Evolutionary conservation across 371 early-diverging fungal species (phyloP).

Genomic region (Mortierella sp.): DNA sequence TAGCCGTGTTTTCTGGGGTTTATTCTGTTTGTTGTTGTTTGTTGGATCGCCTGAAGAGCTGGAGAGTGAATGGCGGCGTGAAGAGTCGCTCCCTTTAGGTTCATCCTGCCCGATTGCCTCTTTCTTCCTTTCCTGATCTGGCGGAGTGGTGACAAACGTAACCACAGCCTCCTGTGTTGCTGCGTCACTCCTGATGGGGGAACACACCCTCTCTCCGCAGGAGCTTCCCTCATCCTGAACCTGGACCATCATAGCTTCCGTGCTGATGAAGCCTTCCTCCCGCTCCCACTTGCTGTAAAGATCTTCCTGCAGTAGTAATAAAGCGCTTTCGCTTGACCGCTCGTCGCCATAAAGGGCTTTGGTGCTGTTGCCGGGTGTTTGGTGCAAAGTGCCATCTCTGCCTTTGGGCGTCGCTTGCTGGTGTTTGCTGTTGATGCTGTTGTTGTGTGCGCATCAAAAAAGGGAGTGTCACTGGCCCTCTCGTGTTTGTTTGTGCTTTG

Average conservation of each 20-base stretch:
- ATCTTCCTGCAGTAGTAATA: not conserved
- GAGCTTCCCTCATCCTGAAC: not conserved
- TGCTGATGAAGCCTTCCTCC: not conserved
- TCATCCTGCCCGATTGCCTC: not conserved
- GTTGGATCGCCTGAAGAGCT: not conserved
- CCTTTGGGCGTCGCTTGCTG: no score
- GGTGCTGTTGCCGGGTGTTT: no score
- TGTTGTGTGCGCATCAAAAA: not conserved
- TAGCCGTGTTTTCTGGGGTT: not conserved
- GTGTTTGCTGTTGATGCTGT: not conserved
- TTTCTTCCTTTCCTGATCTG: not conserved
- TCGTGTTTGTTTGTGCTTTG: not conserved
- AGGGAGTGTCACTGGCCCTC: not conserved
- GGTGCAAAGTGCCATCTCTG: not conserved
- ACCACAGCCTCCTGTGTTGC: not conserved
- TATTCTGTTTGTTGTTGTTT: not conserved
- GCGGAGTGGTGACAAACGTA: not conserved
- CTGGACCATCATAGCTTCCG: not conserved
- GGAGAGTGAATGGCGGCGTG: not conserved
- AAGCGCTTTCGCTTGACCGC: not conserved
- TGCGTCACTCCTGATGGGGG: not conserved
- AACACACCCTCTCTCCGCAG: not conserved
- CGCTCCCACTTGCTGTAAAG: not conserved
- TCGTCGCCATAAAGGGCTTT: not conserved
- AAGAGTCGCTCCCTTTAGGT: not conserved